A percentile compares a stretch with the other conserved stretches of the same genome.
phyloP scores from a whole-genome alignment of 345 rosid genomes.

The Geranium brycei region DNA sequence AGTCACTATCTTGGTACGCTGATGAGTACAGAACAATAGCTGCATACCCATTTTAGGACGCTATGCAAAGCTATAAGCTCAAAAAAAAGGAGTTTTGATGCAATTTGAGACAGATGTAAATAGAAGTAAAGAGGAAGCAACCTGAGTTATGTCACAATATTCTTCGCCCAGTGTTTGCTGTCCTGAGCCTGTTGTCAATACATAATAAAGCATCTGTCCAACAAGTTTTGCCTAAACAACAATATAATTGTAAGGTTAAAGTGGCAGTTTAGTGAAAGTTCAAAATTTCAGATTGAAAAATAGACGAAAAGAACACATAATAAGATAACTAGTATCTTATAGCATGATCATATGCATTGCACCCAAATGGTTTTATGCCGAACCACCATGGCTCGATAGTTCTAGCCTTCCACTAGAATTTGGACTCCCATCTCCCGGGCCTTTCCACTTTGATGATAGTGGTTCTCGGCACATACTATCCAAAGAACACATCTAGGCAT shows the following conservation, averaged over 20 bases:
- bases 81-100: not conserved
- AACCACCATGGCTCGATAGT: not conserved
- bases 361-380: not conserved
- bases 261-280: not conserved
- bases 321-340: not conserved
- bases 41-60: not conserved
- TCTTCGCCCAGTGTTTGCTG: conserved; percentile 96
- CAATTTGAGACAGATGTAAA: not conserved
- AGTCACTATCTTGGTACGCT: not conserved
- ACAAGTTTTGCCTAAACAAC: conserved; percentile 59
- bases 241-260: not conserved
- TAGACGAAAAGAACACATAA: too few relatives aligned
- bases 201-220: conserved; percentile 84
- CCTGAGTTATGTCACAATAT: conserved; percentile 94
- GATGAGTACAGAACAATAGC: not conserved
- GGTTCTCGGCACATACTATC: too few relatives aligned
- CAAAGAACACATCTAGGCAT: not conserved
- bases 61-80: not conserved
- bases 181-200: conserved; percentile 84
- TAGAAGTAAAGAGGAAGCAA: conserved; percentile 13
- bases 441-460: not conserved
- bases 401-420: not conserved
- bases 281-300: not conserved
- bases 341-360: not conserved
- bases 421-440: not conserved